Percentiles rank a stretch among this genome's conserved stretches.
Evolutionary conservation across 768 basidiomycete genomes (phyloP).

Genomic region (Tylopilus vinaceipallidus): DNA sequence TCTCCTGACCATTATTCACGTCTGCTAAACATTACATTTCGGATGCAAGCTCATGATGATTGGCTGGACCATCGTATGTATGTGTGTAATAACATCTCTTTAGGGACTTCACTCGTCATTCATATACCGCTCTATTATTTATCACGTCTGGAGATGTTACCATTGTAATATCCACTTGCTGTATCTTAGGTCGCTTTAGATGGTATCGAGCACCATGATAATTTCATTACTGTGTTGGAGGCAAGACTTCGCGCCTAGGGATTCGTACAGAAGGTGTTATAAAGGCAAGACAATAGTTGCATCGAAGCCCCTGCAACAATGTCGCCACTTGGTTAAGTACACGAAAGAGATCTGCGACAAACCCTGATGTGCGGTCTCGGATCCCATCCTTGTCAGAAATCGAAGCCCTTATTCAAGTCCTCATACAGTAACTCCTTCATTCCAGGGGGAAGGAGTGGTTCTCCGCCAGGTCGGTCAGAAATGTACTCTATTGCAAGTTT

Average conservation of each 20-base stretch:
- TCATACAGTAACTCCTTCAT: conserved; percentile 86
- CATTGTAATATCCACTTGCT: conserved; percentile 22
- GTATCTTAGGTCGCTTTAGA: conserved; percentile 22
- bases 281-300: no score
- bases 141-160: conserved; percentile 1
- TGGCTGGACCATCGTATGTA: not conserved
- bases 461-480: conserved; percentile 39
- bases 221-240: not conserved
- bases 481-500: conserved; percentile 44
- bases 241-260: not conserved
- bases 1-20: not conserved
- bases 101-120: conserved; percentile 9
- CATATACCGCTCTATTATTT: conserved; percentile 15
- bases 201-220: not conserved
- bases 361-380: no score
- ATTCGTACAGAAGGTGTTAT: not conserved
- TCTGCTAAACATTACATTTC: conserved; percentile 4
- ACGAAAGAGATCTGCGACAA: no score
- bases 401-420: conserved; percentile 85
- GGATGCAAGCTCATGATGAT: not conserved
- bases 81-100: not conserved
- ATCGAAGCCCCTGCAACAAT: no score
- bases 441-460: conserved; percentile 82
- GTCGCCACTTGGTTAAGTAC: no score
- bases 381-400: conserved; percentile 31